These are phyloP conservation scores for Evansstolkia leycettana DNA, from an alignment of 495 filamentous ascomycete genomes.

Conservation along the genomic window DNA sequence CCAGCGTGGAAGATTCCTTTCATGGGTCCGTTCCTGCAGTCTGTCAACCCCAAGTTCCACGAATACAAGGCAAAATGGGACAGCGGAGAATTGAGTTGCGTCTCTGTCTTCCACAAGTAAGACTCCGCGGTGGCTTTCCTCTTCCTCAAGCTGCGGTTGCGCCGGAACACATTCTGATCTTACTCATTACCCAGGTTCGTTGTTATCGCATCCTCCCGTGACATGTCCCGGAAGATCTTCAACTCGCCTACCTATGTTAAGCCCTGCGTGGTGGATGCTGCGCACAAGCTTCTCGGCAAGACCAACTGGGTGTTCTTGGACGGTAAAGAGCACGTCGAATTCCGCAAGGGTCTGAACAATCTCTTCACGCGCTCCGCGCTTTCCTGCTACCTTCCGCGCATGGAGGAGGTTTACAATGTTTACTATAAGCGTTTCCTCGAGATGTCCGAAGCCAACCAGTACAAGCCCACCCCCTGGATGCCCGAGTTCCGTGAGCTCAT, in stretches of 20 bases:
- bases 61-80: constrained; percentile 87
- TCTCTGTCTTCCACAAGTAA: constrained; percentile 98
- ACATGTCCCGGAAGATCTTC: constrained; percentile 95
- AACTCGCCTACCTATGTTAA: constrained; percentile 89
- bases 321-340: constrained; percentile 89
- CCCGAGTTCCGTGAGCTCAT: constrained; percentile 87
- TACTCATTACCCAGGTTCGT: constrained; percentile 61
- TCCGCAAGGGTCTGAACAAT: constrained; percentile 89
- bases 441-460: constrained; percentile 51
- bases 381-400: constrained; percentile 76
- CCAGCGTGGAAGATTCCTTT: constrained; percentile 82
- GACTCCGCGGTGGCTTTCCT: constrained; percentile 11
- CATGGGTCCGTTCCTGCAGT: constrained; percentile 90
- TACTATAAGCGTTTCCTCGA: constrained; percentile 73
- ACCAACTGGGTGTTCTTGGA: constrained; percentile 98
- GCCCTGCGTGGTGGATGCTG: constrained; percentile 92
- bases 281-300: constrained; percentile 84
- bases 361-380: constrained; percentile 89
- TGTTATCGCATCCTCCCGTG: constrained; percentile 89
- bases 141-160: background rate
- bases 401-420: constrained; percentile 80
- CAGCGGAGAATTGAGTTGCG: constrained; percentile 84
- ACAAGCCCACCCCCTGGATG: constrained; percentile 79
- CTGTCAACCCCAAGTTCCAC: constrained; percentile 81
- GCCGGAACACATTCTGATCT: constrained; percentile 1